These are phyloP conservation scores for Echinochloa phyllopogon DNA, from an alignment of 176 grass and related monocot genomes.

Conservation along the genomic window DNA sequence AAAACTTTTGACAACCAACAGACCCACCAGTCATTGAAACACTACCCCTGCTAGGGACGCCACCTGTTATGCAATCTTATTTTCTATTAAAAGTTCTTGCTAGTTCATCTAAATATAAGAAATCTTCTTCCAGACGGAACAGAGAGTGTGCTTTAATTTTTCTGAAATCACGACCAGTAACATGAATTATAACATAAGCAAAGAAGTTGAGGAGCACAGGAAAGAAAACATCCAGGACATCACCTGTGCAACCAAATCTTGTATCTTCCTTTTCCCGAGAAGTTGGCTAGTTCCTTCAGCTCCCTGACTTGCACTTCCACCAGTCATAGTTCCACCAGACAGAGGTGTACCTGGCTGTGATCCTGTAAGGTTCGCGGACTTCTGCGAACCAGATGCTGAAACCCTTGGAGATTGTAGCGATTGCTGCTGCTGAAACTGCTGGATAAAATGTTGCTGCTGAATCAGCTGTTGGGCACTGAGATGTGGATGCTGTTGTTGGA, in stretches of 20 bases:
- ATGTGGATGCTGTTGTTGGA: conserved; percentile 77
- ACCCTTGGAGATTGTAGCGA: conserved; percentile 80
- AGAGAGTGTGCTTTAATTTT: not conserved
- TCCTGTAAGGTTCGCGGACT: conserved; percentile 66
- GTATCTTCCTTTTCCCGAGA: conserved; percentile 95
- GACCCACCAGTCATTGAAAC: too few species aligned
- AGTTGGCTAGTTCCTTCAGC: conserved; percentile 77
- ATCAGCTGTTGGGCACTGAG: conserved; percentile 50
- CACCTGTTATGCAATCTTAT: too few species aligned
- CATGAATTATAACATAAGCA: conserved; percentile 22
- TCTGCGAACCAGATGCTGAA: conserved; percentile 68
- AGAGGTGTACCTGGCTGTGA: conserved; percentile 73
- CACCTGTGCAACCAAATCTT: conserved; percentile 93
- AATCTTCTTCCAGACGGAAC: not conserved
- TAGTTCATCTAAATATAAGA: not conserved
- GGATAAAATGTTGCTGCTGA: conserved; percentile 61
- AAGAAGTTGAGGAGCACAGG: conserved; percentile 18
- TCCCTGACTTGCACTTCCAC: conserved; percentile 73
- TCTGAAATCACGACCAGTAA: conserved; percentile 27
- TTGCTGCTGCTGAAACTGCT: conserved; percentile 68
- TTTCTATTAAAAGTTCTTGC: too few species aligned
- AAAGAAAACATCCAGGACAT: conserved; percentile 20
- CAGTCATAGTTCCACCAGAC: conserved; percentile 59
- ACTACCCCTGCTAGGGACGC: too few species aligned
- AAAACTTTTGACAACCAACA: too few species aligned